Conservation (phyloP, 768 basidiomycete genomes). For the Termitomyces sp. region DNA sequence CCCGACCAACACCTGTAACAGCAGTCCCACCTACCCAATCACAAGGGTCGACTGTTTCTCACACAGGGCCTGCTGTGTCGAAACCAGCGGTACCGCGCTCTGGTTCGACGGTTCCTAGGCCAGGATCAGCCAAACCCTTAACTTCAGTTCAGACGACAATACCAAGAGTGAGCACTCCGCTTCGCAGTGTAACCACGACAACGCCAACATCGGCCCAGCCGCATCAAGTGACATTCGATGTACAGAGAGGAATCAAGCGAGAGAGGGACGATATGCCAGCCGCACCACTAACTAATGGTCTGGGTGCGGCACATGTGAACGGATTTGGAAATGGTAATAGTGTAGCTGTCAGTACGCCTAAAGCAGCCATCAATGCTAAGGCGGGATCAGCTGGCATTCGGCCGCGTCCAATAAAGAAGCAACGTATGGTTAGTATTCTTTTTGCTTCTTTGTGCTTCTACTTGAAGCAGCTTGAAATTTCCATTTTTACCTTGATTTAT, state of each 20-base stretch:
- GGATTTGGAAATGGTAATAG: constrained; percentile 13
- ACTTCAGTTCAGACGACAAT: constrained; percentile 18
- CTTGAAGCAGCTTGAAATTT: background rate
- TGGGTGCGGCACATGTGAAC: constrained; percentile 16
- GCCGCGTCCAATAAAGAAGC: constrained; percentile 73
- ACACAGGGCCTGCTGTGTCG: constrained; percentile 10
- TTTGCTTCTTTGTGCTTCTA: constrained; percentile 3
- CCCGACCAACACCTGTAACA: constrained; percentile 13
- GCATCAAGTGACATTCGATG: constrained; percentile 7
- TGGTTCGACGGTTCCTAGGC: constrained; percentile 18
- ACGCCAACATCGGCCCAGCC: constrained; percentile 26
- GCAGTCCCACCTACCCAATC: constrained; percentile 13
- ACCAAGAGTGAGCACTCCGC: constrained; percentile 16
- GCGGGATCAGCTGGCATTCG: constrained; percentile 53
- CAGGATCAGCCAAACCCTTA: constrained; percentile 20
- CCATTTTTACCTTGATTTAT: background rate
- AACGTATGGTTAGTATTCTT: constrained; percentile 53
- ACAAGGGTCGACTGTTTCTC: constrained; percentile 19
- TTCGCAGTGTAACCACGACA: constrained; percentile 20
- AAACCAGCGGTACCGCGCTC: constrained; percentile 17
- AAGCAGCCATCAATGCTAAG: constrained; percentile 42
- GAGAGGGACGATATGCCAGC: constrained; percentile 30
- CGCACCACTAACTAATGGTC: constrained; percentile 20
- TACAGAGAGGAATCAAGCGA: constrained; percentile 36
- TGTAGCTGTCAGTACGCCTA: constrained; percentile 20